Conservation (phyloP, 345 rosid species). For the Acer yangbiense region DNA sequence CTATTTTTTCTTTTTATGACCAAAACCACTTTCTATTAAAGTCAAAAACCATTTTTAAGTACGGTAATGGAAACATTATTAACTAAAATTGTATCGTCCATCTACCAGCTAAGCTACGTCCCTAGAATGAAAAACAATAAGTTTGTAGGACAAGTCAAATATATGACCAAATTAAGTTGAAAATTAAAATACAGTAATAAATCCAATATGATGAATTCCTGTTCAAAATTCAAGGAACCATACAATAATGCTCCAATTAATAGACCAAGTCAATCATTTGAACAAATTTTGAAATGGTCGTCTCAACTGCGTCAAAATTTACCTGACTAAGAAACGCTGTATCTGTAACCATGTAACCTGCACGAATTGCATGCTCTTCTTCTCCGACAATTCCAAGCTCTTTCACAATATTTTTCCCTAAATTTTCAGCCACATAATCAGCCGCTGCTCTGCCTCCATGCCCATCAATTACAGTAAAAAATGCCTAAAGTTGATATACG, state of each 20-base stretch:
- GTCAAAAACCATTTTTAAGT: not conserved
- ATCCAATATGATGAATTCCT: not conserved
- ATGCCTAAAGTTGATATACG: slow-evolving; percentile 26
- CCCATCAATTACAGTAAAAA: slow-evolving; percentile 55
- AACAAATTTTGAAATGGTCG: not conserved
- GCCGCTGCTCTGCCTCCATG: slow-evolving; percentile 54
- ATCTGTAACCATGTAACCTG: slow-evolving; percentile 49
- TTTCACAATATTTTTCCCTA: slow-evolving; percentile 52
- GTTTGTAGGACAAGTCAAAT: too few species aligned
- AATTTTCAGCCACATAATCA: slow-evolving; percentile 43
- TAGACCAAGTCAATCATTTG: slow-evolving; percentile 8
- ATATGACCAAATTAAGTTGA: not conserved
- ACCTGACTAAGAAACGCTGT: slow-evolving; percentile 53
- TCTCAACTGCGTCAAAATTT: not conserved
- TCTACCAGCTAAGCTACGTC: too few species aligned
- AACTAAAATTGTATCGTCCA: not conserved
- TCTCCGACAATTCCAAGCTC: slow-evolving; percentile 22
- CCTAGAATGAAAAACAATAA: too few species aligned
- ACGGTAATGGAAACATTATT: too few species aligned
- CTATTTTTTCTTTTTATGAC: not conserved
- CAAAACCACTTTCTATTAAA: not conserved
- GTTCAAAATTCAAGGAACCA: not conserved
- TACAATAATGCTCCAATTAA: not conserved
- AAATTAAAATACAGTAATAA: not conserved
- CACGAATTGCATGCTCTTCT: slow-evolving; percentile 37